Evolutionary conservation across 441 rosid species (phyloP), one percentile per base, ranked within the genome.

Genomic region (Pelargonium fulgidum): DNA sequence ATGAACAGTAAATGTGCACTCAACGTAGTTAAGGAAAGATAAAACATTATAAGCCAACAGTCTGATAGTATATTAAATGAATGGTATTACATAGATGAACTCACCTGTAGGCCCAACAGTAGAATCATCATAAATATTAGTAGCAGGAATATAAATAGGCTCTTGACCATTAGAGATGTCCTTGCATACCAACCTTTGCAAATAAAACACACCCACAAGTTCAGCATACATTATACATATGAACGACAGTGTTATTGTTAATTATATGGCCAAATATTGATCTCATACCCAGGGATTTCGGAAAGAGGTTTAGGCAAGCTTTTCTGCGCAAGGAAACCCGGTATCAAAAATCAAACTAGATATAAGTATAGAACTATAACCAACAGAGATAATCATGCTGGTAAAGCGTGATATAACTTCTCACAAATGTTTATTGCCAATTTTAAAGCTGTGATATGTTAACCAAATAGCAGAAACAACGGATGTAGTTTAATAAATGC

Each of bases 101-200:
- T 87, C 74, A 76, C 87, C 91, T 80, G 80, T 17, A 52, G 87
- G 89, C 70, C 78, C 75, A 64, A 71, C 66, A 56, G 82, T 76
- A 66, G 81, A 79, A 79, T 75, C 72, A 44, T 82, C 85, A 70
- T 77, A 68, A 50, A 75, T 48, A 67, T 85, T 84, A 75, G 81
- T 81, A 48, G 79, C 86, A 22, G 82, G 86, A 66, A 85, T 81
- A 42, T 68, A 70, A 64, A 72, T 71, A 68, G 68, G 77, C 78
- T 87, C 87, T 75, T 66, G 67, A 66, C 89, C 86, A 13, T 68
- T 62, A 29, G 85, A 78, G 64, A 83, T 68, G 84, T 85, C 91
- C 75, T 74, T 62, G 50, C 86, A 81, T 58, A 81, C 80, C 76
- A 83, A 72, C 76, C 89, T 87, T 75, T 12, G 39, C 52, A 72